These are phyloP conservation scores for Pinus tabuliformis DNA, from an alignment of 75 land plant species.

Conservation along the genomic window DNA sequence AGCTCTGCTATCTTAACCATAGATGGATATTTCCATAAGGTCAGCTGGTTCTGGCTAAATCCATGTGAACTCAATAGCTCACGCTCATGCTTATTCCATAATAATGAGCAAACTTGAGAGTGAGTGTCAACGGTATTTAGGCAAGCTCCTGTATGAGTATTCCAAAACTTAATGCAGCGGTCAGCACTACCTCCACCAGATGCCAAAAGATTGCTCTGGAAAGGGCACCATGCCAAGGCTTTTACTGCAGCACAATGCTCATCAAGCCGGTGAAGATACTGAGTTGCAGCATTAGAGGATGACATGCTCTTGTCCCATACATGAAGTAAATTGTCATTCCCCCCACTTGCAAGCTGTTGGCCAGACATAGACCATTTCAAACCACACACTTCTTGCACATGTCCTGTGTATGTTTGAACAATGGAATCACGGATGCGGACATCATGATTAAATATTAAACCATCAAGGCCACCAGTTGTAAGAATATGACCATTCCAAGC, in stretches of 20 bases:
- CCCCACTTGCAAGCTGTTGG: slow-evolving; percentile 70
- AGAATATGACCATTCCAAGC: slow-evolving; percentile 79
- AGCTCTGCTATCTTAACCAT: slow-evolving; percentile 75
- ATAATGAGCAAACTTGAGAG: slow-evolving; percentile 80
- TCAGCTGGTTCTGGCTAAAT: slow-evolving; percentile 56
- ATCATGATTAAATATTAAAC: slow-evolving; percentile 61
- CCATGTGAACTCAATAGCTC: slow-evolving; percentile 92
- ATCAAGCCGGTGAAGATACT: slow-evolving; percentile 59
- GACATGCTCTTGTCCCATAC: slow-evolving; percentile 60
- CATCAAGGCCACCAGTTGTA: slow-evolving; percentile 75
- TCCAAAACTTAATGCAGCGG: slow-evolving; percentile 60
- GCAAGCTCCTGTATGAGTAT: slow-evolving; percentile 66
- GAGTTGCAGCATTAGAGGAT: slow-evolving; percentile 27
- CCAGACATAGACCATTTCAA: slow-evolving; percentile 77
- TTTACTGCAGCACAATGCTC: slow-evolving; percentile 77
- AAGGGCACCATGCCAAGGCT: slow-evolving; percentile 87
- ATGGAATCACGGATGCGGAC: slow-evolving; percentile 51
- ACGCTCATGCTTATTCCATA: slow-evolving; percentile 83
- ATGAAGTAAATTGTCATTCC: slow-evolving; percentile 75
- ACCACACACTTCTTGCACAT: slow-evolving; percentile 74
- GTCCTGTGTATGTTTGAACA: slow-evolving; percentile 36
- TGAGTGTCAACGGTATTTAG: slow-evolving; percentile 77
- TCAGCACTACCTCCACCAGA: slow-evolving; percentile 65
- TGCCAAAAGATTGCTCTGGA: slow-evolving; percentile 59
- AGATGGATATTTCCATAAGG: slow-evolving; percentile 71